Evolutionary conservation across 306 rosid species (phyloP).

Genomic region (Cucumis sativus): DNA sequence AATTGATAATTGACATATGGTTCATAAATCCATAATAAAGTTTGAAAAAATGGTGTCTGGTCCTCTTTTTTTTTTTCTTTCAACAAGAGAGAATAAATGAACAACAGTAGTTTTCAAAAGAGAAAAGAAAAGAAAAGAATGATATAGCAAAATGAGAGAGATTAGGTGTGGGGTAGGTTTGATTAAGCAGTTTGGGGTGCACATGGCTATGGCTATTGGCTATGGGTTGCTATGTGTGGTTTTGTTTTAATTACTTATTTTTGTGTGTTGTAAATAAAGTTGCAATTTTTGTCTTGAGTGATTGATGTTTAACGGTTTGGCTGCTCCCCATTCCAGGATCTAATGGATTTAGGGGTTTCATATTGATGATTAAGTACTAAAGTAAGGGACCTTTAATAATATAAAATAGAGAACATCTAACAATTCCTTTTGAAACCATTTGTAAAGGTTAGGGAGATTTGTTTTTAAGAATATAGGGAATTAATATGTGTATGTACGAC

Average conservation of each 20-base stretch:
- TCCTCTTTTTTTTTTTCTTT: background rate
- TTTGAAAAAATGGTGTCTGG: background rate
- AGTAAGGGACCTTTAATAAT: too few relatives aligned
- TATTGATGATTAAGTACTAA: too few relatives aligned
- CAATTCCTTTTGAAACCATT: too few relatives aligned
- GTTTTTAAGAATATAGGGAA: too few relatives aligned
- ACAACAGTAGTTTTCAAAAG: background rate
- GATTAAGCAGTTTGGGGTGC: background rate
- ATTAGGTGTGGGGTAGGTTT: background rate
- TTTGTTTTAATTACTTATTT: background rate
- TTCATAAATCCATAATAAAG: background rate
- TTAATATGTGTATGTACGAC: too few relatives aligned
- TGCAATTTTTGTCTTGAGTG: background rate
- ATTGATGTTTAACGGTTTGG: background rate
- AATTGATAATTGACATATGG: background rate
- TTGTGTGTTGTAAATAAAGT: background rate
- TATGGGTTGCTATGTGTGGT: background rate
- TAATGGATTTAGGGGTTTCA: background rate
- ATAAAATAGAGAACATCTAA: too few relatives aligned
- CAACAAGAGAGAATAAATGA: background rate
- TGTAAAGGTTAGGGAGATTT: too few relatives aligned
- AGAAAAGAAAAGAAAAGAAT: background rate
- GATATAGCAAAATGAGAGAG: background rate
- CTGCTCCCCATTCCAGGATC: background rate
- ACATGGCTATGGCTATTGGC: background rate